phyloP scores from a whole-genome alignment of 768 basidiomycete species.

The Tricholoma hemisulphureum region DNA sequence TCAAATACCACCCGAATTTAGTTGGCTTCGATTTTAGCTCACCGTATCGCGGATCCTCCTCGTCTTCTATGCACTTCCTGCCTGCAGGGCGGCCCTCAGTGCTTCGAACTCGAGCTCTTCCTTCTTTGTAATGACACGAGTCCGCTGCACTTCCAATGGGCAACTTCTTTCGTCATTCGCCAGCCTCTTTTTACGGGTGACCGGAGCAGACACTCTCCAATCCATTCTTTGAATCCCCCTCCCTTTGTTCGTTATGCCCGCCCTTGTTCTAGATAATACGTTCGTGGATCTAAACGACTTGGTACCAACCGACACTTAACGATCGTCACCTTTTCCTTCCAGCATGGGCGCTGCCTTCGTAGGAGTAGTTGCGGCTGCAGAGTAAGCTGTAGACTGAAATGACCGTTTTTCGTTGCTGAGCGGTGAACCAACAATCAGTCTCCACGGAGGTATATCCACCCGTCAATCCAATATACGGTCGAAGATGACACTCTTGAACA shows the following conservation, averaged over 20 bases:
- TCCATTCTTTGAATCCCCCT: constrained; percentile 5
- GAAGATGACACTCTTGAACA: not conserved
- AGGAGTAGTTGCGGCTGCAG: constrained; percentile 47
- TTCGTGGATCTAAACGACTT: constrained; percentile 5
- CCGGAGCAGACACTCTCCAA: constrained; percentile 1
- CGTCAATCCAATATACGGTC: not conserved
- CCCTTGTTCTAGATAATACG: constrained; percentile 20
- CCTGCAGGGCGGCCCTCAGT: constrained; percentile 7
- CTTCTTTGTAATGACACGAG: constrained; percentile 1
- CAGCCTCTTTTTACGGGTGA: constrained; percentile 1
- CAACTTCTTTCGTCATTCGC: constrained; percentile 6
- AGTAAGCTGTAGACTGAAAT: constrained; percentile 34
- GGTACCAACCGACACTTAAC: not conserved
- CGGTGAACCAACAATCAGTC: constrained; percentile 26
- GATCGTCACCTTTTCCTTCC: not conserved
- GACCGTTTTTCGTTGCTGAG: not conserved
- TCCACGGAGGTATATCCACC: constrained; percentile 46
- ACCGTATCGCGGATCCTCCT: constrained; percentile 17
- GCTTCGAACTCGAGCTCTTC: not conserved
- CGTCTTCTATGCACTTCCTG: constrained; percentile 15
- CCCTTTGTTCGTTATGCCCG: constrained; percentile 11
- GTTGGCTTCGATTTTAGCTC: constrained; percentile 16
- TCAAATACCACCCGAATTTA: not conserved
- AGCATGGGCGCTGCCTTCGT: constrained; percentile 52
- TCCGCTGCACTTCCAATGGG: constrained; percentile 8